Evolutionary conservation across 352 stramenopile genomes (phyloP).

Genomic region (Globisporangium viniferum): DNA sequence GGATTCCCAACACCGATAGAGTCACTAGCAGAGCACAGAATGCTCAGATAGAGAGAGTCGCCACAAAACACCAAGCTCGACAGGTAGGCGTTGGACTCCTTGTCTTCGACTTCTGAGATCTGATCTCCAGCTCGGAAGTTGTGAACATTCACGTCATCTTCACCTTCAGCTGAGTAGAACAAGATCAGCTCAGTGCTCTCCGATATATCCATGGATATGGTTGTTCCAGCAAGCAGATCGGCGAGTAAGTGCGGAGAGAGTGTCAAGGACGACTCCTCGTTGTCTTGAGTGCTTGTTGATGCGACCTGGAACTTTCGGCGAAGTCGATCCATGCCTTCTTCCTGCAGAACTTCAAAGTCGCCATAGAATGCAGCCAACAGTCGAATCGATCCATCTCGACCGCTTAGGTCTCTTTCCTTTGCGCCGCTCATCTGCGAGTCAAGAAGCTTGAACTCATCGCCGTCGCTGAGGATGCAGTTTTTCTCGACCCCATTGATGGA

Average conservation of each 20-base stretch:
- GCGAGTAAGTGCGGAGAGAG: constrained; percentile 24
- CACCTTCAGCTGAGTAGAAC: constrained; percentile 20
- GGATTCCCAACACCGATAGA: constrained; percentile 15
- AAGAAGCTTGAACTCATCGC: constrained; percentile 26
- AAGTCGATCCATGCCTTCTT: constrained; percentile 26
- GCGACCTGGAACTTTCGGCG: constrained; percentile 12
- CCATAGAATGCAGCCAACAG: constrained; percentile 48
- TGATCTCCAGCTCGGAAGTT: constrained; percentile 26
- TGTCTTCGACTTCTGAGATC: constrained; percentile 33
- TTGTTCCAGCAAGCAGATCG: constrained; percentile 22
- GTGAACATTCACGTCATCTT: constrained; percentile 19
- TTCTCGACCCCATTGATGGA: constrained; percentile 13
- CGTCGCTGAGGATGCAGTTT: constrained; percentile 24
- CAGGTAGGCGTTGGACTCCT: constrained; percentile 23
- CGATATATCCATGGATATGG: constrained; percentile 18
- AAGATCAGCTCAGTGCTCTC: constrained; percentile 28
- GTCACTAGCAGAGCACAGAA: constrained; percentile 29
- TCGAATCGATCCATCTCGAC: background rate
- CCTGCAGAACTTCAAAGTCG: constrained; percentile 38
- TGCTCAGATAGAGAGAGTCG: constrained; percentile 43
- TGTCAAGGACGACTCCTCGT: constrained; percentile 13
- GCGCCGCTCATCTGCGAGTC: background rate
- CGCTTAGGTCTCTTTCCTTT: background rate
- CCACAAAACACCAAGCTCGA: constrained; percentile 50
- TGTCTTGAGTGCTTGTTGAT: constrained; percentile 6